Evolutionary conservation across 2,329 filamentous ascomycete genomes (phyloP).

Genomic region (Fonsecaea multimorphosa): DNA sequence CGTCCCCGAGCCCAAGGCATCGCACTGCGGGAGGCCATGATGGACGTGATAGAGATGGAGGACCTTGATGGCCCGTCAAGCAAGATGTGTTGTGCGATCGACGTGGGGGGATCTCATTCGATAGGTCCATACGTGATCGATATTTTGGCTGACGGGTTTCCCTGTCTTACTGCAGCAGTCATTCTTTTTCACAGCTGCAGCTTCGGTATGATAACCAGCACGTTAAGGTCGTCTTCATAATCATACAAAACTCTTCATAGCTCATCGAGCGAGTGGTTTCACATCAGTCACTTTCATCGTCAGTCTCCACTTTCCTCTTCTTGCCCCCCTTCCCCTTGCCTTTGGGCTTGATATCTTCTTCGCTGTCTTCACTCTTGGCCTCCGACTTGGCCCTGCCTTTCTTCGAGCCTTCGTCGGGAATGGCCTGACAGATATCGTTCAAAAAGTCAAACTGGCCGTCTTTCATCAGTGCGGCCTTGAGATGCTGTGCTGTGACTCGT

Average conservation of each 20-base stretch:
- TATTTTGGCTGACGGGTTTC: not conserved
- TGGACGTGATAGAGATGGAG: not conserved
- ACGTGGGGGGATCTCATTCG: not conserved
- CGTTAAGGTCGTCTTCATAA: constrained; percentile 5
- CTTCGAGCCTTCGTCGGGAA: constrained; percentile 62
- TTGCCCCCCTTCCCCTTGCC: constrained; percentile 33
- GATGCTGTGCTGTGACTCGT: constrained; percentile 84
- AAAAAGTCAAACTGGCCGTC: constrained; percentile 96
- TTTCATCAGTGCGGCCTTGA: constrained; percentile 86
- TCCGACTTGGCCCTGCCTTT: constrained; percentile 38
- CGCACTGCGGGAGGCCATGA: constrained; percentile 13
- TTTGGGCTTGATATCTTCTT: constrained; percentile 35
- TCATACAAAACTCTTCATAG: constrained; percentile 14
- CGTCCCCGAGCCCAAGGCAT: constrained; percentile 18
- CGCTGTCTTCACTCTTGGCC: constrained; percentile 38
- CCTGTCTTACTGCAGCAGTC: not conserved
- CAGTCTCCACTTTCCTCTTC: constrained; percentile 34
- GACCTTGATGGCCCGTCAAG: not conserved
- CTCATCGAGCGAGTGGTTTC: not conserved
- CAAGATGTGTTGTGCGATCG: not conserved
- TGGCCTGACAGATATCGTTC: constrained; percentile 84
- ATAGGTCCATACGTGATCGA: constrained; percentile 2
- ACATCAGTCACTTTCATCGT: constrained; percentile 34
- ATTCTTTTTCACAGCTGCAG: not conserved
- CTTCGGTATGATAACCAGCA: constrained; percentile 8